A percentile compares a stretch with the other conserved stretches of the same genome.
phyloP scores from a whole-genome alignment of 345 rosid genomes.

The Eucalyptus caleyi region DNA sequence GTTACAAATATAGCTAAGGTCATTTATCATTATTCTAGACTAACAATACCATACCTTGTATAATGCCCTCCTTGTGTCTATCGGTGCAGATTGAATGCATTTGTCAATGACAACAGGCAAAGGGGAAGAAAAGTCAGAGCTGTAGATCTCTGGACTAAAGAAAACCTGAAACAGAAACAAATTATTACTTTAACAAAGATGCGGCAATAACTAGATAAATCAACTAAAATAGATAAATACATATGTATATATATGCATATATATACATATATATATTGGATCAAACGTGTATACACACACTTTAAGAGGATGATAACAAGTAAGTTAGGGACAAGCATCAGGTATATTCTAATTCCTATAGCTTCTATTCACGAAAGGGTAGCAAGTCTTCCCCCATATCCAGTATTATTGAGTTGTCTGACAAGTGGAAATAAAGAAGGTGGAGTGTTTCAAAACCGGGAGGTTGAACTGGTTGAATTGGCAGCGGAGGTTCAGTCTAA shows the following conservation, averaged over 20 bases:
- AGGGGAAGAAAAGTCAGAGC: slow-evolving; percentile 60
- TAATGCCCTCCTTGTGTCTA: slow-evolving; percentile 95
- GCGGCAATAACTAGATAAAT: not conserved
- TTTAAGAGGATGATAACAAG: not conserved
- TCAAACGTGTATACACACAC: not conserved
- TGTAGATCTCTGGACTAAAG: slow-evolving; percentile 91
- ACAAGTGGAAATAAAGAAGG: not conserved
- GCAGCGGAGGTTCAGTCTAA: not conserved
- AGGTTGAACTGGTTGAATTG: not conserved
- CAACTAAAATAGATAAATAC: too few species aligned
- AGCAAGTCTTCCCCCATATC: not conserved
- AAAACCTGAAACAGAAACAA: slow-evolving; percentile 39
- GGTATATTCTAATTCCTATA: not conserved
- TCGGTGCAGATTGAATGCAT: slow-evolving; percentile 96
- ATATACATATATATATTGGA: not conserved
- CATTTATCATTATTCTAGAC: not conserved
- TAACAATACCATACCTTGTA: slow-evolving; percentile 53
- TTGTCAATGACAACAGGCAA: slow-evolving; percentile 87
- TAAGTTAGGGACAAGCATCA: not conserved
- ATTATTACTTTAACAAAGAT: not conserved
- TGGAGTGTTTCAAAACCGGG: not conserved
- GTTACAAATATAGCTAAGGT: not conserved
- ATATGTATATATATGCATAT: too few species aligned
- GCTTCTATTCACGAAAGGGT: not conserved
- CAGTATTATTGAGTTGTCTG: not conserved